Base-by-base conservation (phyloP, 352 stramenopile species). In the Phytophthora meadii region DNA sequence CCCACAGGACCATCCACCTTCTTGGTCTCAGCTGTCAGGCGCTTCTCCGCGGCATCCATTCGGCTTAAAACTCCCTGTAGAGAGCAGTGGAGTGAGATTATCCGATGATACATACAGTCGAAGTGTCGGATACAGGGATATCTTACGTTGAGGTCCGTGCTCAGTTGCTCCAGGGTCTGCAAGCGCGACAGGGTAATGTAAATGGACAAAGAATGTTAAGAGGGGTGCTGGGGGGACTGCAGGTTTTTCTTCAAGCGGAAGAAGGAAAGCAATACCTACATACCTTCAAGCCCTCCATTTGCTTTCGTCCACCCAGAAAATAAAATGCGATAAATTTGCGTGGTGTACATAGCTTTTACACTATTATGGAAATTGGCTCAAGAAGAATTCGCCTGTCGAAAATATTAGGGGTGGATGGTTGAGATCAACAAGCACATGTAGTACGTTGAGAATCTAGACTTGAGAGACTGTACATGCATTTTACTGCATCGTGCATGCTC, bases 1-100 rank as follows among this genome's bases (percentile, higher is more conserved):
- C 79, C 76, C 10, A 88, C 77, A 12, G 79, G 79, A 1, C 84
- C 79, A 41, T 92, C 77, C 15, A 79, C 61, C 53, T 76, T 50
- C 54, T 79, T 77, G 3, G 48, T 46, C 12, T 73, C 64, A 6
- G 57, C 41, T 17, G 60, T 63, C 36, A 92, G 34, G 40, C 72
- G 72, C 68, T 84, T 74, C 60, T 92, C 81, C 17, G 75, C 73
- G 27, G 72, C 49, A 44, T 77, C 67, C 58, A 92, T 68, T 65
- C 79, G 79, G 25, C 39, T 59, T 40, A 87, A 41, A 40, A 92
- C 74, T 54, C 69, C 74, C 82, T 92, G 34, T 0, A 48, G 48
- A 66, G 4, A 32, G 10, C 0, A 51, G 54, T 11, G 54, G 12
- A 9, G 45, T 4, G 22, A 50, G 17, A 69, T 11, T 11, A 25